Conservation (phyloP, 805 yeast species). For the Yarrowia sp. region DNA sequence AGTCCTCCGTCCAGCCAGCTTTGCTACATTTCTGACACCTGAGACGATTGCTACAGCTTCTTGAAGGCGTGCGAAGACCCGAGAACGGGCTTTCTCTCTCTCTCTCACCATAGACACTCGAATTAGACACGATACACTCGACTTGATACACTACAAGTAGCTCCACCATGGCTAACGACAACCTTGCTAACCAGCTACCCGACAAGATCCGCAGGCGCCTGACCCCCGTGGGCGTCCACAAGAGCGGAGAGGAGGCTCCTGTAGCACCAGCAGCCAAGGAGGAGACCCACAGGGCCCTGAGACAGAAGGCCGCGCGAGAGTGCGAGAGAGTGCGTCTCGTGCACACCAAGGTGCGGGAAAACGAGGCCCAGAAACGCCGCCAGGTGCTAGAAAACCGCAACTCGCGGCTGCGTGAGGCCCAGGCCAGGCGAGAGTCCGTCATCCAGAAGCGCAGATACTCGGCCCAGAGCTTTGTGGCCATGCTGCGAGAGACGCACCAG, state of each 20-base stretch:
- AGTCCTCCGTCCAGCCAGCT: constrained; percentile 8
- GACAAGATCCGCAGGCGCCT: constrained; percentile 17
- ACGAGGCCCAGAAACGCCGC: constrained; percentile 3
- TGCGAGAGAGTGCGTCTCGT: constrained; percentile 10
- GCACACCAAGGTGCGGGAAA: constrained; percentile 6
- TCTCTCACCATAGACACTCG: too few species aligned
- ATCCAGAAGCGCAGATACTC: constrained; percentile 6
- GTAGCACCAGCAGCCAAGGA: background rate
- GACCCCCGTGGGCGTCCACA: constrained; percentile 3
- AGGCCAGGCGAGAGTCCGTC: background rate
- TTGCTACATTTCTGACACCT: background rate
- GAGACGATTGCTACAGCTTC: constrained; percentile 3
- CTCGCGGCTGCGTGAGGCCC: background rate
- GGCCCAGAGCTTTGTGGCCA: constrained; percentile 17
- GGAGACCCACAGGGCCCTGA: background rate
- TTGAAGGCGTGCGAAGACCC: background rate
- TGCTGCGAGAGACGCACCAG: constrained; percentile 1
- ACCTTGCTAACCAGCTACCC: constrained; percentile 20
- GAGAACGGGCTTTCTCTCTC: too few species aligned
- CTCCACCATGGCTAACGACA: constrained; percentile 11
- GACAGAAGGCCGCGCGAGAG: constrained; percentile 3
- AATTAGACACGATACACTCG: too few species aligned
- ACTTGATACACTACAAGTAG: background rate
- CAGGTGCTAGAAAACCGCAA: constrained; percentile 14
- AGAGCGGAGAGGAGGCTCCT: background rate